These are phyloP conservation scores for Picocystis sp. DNA, from an alignment of 163 green algal species.

Conservation along the genomic window DNA sequence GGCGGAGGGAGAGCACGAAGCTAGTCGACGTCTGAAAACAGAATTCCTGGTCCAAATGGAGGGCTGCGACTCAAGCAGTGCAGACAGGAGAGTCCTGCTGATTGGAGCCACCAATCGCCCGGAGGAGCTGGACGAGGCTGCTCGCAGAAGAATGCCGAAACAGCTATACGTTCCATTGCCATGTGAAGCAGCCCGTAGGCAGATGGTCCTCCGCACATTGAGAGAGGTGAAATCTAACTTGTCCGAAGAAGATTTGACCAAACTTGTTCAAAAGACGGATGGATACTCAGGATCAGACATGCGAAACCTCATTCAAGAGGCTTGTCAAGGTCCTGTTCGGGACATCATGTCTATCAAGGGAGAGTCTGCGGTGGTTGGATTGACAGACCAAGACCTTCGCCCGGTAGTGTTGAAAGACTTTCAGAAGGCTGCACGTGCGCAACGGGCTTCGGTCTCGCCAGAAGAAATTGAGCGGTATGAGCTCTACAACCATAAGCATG, in stretches of 20 bases:
- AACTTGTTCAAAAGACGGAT: slow-evolving; percentile 44
- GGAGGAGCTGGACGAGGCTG: slow-evolving; percentile 95
- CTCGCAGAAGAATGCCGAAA: slow-evolving; percentile 84
- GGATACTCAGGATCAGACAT: slow-evolving; percentile 91
- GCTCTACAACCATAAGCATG: slow-evolving; percentile 67
- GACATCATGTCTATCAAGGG: slow-evolving; percentile 33
- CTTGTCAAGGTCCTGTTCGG: slow-evolving; percentile 59
- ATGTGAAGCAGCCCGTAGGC: slow-evolving; percentile 34
- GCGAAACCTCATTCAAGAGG: slow-evolving; percentile 79
- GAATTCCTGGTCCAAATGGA: slow-evolving; percentile 82
- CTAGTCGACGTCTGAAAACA: slow-evolving; percentile 63
- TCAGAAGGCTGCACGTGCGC: slow-evolving; percentile 40
- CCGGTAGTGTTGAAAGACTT: slow-evolving; percentile 59
- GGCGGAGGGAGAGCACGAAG: slow-evolving; percentile 65
- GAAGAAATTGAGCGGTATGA: slow-evolving; percentile 67
- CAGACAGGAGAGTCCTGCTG: slow-evolving; percentile 50
- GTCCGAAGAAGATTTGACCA: slow-evolving; percentile 32
- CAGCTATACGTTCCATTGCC: slow-evolving; percentile 96
- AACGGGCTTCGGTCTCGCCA: slow-evolving; percentile 52
- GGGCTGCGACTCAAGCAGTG: slow-evolving; percentile 43
- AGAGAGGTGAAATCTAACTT: slow-evolving; percentile 22
- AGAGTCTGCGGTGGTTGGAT: slow-evolving; percentile 22
- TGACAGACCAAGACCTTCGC: slow-evolving; percentile 50
- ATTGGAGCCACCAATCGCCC: slow-evolving; percentile 94
- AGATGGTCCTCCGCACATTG: slow-evolving; percentile 43